Evolutionary conservation across 495 filamentous ascomycete genomes (phyloP), one percentile per base, ranked within the genome.

Genomic region (Pyronema omphalodes): DNA sequence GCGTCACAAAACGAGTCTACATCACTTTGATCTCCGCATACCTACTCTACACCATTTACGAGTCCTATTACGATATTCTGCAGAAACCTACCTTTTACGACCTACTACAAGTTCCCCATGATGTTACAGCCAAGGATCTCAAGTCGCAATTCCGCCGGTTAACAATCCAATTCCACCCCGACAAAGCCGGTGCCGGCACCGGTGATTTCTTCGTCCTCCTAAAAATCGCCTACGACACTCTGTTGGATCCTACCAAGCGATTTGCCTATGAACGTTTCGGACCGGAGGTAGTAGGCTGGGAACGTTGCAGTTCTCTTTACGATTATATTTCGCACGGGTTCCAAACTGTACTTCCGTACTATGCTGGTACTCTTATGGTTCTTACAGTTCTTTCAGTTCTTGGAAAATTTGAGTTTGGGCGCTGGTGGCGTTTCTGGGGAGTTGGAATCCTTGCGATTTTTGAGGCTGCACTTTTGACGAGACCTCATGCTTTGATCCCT

Each of bases 191-290:
- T 11, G 55, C 64, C n/a, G 71, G 70, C 19, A 68, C 71, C 3
- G 80, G 82, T 55, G 69, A 69, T 12, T 80, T 82, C 69, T 96
- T 91, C 63, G 76, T 94, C 15, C 77, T 81, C 63, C 73, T 96
- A 58, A 86, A 84, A 67, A 71, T 76, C 11, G 88, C 88, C 8
- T 79, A 88, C 55, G 91, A 98, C 59, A 85, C 83, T 9, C 76
- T 98, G 11, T 63, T 76, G 0, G 79, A 94, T 63, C 80, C 87
- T 3, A 79, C 78, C 6, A 82, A 78, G 67, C 78, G 88, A 44
- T 93, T 88, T 65, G 91, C 87, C 3, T 98, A 98, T 67, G 88
- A 96, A 59, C 78, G 88, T 9, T 93, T 94, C 67, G 91, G 91
- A 0, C 79, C 84, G 0, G 78, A 82, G 15, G 73, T 86, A n/a